Base-by-base conservation (phyloP, 495 filamentous ascomycete species). In the Bacidia rubella region DNA sequence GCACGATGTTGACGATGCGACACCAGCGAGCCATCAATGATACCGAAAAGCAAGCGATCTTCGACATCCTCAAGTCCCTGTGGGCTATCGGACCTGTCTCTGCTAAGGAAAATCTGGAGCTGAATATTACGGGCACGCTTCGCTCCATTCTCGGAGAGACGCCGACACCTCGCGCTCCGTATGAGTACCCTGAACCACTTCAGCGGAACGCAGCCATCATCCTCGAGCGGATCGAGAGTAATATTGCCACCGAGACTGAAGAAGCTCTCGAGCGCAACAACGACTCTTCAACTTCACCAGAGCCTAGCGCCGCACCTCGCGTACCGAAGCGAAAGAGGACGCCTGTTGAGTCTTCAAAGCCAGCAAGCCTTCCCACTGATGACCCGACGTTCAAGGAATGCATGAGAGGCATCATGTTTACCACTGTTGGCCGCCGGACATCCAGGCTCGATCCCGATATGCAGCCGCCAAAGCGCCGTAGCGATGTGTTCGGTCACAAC, bases 401-500 rank as follows among this genome's bases (percentile, higher is more conserved):
- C 25, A 61, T 62, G 58, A 26, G 50, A 15, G 55, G 55, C n/a
- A 60, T 55, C 27, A 11, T 29, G 3, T 1, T 53, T 22, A 52
- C 41, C 0, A 24, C 17, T 10, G 49, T 41, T 0, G 19, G 26
- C 15, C 0, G 10, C 11, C 41, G 47, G 2, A 4, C 20, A 0
- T 54, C 35, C 23, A 22, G 10, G 12, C 23, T 57, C 46, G 15
- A 17, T 4, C 24, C 48, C 11, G 26, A 49, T 9, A 42, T 40
- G 19, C 10, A 25, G 0, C 17, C 38, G 17, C 7, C 3, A 2
- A 11, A 53, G n/a, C 41, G 20, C 11, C 52, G 54, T 2, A 66
- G 4, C 32, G 11, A 38, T 12, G 63, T 70, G 0, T 69, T 68
- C 47, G 76, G 76, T 0, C 57, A 71, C 38, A 78, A 78, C 49